Percentiles rank a stretch among this genome's conserved stretches.
phyloP scores from a whole-genome alignment of 805 yeast genomes.

The Monosporozyma solicola region DNA sequence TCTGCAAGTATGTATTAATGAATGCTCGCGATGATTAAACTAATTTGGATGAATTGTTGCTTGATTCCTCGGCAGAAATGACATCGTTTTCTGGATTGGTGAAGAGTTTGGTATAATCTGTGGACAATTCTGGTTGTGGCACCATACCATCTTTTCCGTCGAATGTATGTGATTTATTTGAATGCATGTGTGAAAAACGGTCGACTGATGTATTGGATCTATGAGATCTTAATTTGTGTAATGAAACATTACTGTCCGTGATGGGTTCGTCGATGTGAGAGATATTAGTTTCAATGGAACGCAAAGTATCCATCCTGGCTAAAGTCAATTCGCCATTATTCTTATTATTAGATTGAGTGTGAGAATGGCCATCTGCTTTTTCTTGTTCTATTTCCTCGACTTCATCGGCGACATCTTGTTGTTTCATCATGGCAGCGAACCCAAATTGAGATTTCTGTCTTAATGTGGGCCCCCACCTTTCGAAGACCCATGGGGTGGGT shows the following conservation, averaged over 20 bases:
- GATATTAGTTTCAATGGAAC: conserved; percentile 4
- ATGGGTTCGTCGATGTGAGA: conserved; percentile 1
- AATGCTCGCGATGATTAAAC: background rate
- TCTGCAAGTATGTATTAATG: background rate
- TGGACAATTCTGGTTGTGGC: background rate
- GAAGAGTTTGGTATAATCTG: conserved; percentile 1
- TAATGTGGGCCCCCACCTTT: conserved; percentile 45
- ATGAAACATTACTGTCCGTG: background rate
- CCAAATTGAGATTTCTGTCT: conserved; percentile 54
- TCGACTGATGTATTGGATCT: background rate
- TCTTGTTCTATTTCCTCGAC: conserved; percentile 30
- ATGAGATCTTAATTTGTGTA: background rate
- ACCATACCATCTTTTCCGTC: background rate
- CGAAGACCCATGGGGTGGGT: conserved; percentile 69
- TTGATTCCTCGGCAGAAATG: background rate
- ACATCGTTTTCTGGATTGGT: background rate
- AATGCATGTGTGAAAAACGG: background rate
- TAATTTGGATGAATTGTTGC: background rate
- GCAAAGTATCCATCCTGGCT: conserved; percentile 7
- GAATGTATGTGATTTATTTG: background rate
- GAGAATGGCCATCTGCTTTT: background rate
- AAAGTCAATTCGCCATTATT: conserved; percentile 2
- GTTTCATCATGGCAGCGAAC: conserved; percentile 43
- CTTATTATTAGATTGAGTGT: background rate
- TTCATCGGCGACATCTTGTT: conserved; percentile 16